phyloP scores from a whole-genome alignment of 495 filamentous ascomycete species.

The Chaetomidium leptoderma region DNA sequence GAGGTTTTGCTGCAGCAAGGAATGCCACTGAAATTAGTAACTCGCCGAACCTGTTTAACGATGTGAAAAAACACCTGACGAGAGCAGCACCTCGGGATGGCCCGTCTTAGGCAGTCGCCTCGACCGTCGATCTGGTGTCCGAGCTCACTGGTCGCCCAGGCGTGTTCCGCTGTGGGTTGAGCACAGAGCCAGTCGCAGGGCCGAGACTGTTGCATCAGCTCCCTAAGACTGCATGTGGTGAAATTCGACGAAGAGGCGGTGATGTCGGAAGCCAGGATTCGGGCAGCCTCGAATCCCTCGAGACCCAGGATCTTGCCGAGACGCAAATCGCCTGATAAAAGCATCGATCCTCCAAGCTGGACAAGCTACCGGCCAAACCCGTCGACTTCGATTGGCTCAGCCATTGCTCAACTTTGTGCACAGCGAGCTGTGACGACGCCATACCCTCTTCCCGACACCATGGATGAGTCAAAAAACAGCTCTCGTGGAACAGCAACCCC shows the following conservation, averaged over 20 bases:
- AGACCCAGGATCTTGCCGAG: not conserved
- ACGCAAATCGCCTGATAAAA: not conserved
- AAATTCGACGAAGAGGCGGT: conserved; percentile 13
- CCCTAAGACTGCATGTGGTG: not conserved
- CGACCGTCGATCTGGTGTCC: not conserved
- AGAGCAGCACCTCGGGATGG: conserved; percentile 6
- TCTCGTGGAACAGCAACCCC: conserved; percentile 4
- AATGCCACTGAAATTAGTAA: conserved; percentile 10
- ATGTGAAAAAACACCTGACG: not conserved
- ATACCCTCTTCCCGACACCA: not conserved
- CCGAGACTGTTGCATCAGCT: conserved; percentile 7
- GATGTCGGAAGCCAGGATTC: conserved; percentile 5
- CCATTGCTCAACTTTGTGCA: not conserved
- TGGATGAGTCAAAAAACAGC: not conserved
- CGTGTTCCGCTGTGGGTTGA: not conserved
- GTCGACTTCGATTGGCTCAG: not conserved
- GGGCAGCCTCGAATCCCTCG: not conserved
- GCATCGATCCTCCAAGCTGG: not conserved
- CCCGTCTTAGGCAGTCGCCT: conserved; percentile 13
- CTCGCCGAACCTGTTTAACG: conserved; percentile 3
- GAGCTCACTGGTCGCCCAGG: not conserved
- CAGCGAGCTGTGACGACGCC: not conserved
- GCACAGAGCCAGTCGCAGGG: not conserved
- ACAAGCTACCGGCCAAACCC: not conserved
- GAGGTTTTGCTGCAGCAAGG: not conserved